Conservation (phyloP, 208 protist genomes). For the Phytomonas sp. region DNA sequence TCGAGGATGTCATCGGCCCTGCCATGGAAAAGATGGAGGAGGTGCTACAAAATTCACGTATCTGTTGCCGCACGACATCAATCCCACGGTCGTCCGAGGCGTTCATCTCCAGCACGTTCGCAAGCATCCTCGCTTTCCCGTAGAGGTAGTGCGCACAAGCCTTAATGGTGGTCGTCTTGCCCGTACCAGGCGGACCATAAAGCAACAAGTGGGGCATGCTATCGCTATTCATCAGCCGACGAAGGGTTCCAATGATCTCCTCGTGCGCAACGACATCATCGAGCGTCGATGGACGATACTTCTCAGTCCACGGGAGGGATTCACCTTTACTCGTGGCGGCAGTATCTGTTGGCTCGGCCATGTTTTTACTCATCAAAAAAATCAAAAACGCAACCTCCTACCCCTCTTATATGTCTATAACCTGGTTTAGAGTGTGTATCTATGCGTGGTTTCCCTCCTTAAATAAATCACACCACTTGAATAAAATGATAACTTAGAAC, state of each 20-base stretch:
- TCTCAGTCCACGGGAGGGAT: conserved; percentile 91
- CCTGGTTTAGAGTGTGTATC: neutral
- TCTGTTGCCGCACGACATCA: conserved; percentile 96
- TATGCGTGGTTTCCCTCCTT: conserved; percentile 3
- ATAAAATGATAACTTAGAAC: neutral
- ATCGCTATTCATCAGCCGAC: conserved; percentile 85
- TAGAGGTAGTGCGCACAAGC: conserved; percentile 91
- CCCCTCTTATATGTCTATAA: neutral
- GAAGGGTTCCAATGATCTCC: conserved; percentile 88
- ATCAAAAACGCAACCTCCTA: conserved; percentile 4
- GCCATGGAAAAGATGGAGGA: conserved; percentile 88
- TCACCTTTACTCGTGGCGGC: conserved; percentile 5
- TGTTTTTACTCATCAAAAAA: conserved; percentile 12
- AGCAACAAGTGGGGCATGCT: conserved; percentile 97
- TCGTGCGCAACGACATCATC: conserved; percentile 91
- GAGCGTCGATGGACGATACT: conserved; percentile 90
- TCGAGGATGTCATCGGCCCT: conserved; percentile 4
- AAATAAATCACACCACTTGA: neutral
- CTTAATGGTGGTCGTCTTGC: conserved; percentile 87
- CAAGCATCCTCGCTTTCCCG: conserved; percentile 83
- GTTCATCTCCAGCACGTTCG: conserved; percentile 95
- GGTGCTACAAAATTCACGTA: conserved; percentile 97
- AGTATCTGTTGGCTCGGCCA: conserved; percentile 12
- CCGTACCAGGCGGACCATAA: conserved; percentile 95
- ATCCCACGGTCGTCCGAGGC: conserved; percentile 99